Base-by-base conservation (phyloP, 139 green algal genomes). In the Trebouxia sp. region DNA sequence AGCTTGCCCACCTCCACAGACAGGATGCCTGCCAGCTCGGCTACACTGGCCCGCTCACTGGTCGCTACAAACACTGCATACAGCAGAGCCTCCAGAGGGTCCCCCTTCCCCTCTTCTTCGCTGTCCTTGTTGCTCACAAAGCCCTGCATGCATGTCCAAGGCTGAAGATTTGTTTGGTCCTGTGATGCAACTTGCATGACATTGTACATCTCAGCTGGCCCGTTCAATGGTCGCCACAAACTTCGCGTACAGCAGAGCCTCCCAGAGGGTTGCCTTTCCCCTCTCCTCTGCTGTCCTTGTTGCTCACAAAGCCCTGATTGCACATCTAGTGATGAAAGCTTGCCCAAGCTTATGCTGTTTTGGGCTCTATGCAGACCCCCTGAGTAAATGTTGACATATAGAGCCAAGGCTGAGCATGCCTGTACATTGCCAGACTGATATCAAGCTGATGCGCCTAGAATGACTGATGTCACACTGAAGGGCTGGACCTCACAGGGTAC, bases 41-140 rank as follows among this genome's bases (percentile, higher is more conserved):
- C 80, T 43, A 97, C 90, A 22, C 87, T 91, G 20, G 94, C 85
- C 0, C 87, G 88, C 77, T 97, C 94, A 41, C 90, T 97, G 76
- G 89, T 94, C 35, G 95, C 93, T 37, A 98, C 90, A 76, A 98
- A 97, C 20, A 98, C 82, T 3, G 86, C 83, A 85, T 98, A 98
- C 69, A 98, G 88, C 85, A 98, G 82, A 15, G 82, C 65, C 89
- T 98, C 95, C 37, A 97, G 53, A 0, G 96, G 93, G 84, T 97
- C 94, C 1, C 84, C 82, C 35, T 80, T 70, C 22, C 80, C 84
- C 56, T 87, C 85, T 32, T 77, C 84, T 32, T 88, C 87, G 20
- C 69, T 85, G 65, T 94, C 92, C 82, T 92, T 91, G 87, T 98
- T 98, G 53, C 90, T 96, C 65, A 97, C 94, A 89, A 98, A 98